Conservation (phyloP, 495 filamentous ascomycete genomes). For the Penicillium pulvis region DNA sequence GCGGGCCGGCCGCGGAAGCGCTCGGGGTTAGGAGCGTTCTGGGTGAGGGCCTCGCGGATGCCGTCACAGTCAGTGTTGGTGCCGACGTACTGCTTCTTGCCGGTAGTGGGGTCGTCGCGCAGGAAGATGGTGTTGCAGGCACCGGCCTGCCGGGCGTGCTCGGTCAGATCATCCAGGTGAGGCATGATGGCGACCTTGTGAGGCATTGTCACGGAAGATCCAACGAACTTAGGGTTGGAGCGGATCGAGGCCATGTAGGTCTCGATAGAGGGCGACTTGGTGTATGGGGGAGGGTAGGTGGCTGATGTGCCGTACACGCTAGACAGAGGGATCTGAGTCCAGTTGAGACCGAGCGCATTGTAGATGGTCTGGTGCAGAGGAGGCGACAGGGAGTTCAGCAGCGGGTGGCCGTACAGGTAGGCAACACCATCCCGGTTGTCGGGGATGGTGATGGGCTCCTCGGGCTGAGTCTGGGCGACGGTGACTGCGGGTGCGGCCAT, state of each 20-base stretch:
- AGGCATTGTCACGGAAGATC: conserved; percentile 74
- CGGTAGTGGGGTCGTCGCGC: conserved; percentile 40
- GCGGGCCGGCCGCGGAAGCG: conserved; percentile 58
- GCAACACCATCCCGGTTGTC: conserved; percentile 41
- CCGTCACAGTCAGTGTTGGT: conserved; percentile 79
- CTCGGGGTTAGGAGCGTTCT: conserved; percentile 49
- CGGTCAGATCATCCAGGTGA: conserved; percentile 67
- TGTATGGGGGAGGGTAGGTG: conserved; percentile 42
- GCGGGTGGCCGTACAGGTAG: conserved; percentile 55
- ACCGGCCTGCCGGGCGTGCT: conserved; percentile 66
- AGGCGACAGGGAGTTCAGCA: conserved; percentile 70
- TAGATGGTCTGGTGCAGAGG: conserved; percentile 69
- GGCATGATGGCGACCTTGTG: conserved; percentile 71
- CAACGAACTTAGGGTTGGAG: conserved; percentile 55
- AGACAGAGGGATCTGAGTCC: conserved; percentile 58
- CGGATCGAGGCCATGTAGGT: conserved; percentile 53
- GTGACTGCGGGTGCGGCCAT: conserved; percentile 27
- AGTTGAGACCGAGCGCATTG: conserved; percentile 56
- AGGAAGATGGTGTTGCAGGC: conserved; percentile 76
- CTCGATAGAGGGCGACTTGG: conserved; percentile 44
- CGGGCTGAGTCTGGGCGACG: conserved; percentile 18
- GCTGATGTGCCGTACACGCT: conserved; percentile 38
- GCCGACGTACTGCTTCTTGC: conserved; percentile 55
- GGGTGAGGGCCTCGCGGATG: conserved; percentile 66
- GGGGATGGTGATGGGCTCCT: conserved; percentile 44